phyloP scores from a whole-genome alignment of 176 grass and related monocot genomes.

The Phoenix dactylifera region DNA sequence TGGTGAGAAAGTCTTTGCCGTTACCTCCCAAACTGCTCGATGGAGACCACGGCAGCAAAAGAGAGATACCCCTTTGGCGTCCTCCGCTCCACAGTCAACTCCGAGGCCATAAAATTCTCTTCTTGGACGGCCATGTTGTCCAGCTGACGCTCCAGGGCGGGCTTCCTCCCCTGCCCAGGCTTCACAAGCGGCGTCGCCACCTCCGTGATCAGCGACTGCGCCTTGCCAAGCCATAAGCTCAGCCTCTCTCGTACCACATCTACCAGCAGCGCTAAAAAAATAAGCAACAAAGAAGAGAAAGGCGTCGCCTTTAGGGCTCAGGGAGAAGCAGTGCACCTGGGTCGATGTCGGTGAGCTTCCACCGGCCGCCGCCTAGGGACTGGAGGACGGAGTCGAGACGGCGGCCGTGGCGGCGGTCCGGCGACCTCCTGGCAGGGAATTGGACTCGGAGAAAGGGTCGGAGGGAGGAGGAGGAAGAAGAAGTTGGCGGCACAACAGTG shows the following conservation, averaged over 20 bases:
- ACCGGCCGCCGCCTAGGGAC: constrained; percentile 1
- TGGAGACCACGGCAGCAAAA: constrained; percentile 52
- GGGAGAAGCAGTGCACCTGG: constrained; percentile 5
- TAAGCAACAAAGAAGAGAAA: background rate
- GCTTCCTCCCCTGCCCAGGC: constrained; percentile 1
- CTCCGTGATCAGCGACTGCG: constrained; percentile 12
- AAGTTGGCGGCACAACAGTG: background rate
- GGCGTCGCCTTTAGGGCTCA: background rate
- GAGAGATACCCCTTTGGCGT: constrained; percentile 51
- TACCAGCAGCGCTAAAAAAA: background rate
- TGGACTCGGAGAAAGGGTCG: no score
- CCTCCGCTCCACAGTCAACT: constrained; percentile 59
- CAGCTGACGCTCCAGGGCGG: background rate
- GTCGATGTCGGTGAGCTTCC: constrained; percentile 17
- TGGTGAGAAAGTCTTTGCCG: background rate
- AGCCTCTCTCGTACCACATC: constrained; percentile 12
- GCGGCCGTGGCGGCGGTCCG: background rate
- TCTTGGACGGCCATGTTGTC: constrained; percentile 19
- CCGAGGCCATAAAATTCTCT: constrained; percentile 41
- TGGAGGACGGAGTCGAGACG: background rate
- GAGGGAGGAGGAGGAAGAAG: background rate
- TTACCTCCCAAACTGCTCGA: constrained; percentile 91
- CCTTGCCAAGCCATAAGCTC: constrained; percentile 21
- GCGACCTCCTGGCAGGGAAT: background rate
- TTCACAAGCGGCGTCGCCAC: constrained; percentile 17